Base-by-base conservation (phyloP, 805 yeast species). In the Martiniozyma abietophila region DNA sequence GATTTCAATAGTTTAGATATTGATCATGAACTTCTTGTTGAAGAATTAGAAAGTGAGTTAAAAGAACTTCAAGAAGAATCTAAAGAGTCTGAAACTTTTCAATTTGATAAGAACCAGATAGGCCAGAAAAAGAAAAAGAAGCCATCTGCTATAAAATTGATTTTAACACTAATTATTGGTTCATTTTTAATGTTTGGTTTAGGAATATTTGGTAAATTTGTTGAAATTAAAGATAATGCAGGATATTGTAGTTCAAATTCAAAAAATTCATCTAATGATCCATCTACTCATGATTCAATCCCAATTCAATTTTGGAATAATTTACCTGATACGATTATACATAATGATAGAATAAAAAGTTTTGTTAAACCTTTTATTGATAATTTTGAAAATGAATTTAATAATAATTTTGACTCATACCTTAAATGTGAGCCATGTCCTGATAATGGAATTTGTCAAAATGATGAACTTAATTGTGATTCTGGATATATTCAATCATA, bases 401-500 rank as follows among this genome's bases (percentile, higher is more conserved):
- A 67, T 32, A 67, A 67, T 31, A 94, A 94, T 3, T 29, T 45
- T 1, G 11, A 22, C 6, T 24, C 25, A 17, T 31, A 34, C 17
- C 19, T 42, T n/a, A 29, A 34, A 18, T 89, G 98, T 59, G 58
- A 70, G 4, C 71, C 71, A 18, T 89, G 97, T 51, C 96, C 97
- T 2, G 69, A 65, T 4, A 77, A 88, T 57, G 92, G 88, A 1
- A 62, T 71, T 25, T 89, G 97, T 57, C 74, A 67, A 43, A 71
- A 74, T 17, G 52, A 65, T 29, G 61, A 67, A 33, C 49, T 82
- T 7, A 74, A 69, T 37, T 89, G 98, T 56, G 76, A 72, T 45
- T 76, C 75, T 29, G 94, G 79, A 37, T 81, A 63, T 50, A 53
- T 71, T 29, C 65, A 61, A 23, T 49, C 50, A 25, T 62, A 67